A percentile compares a stretch with the other conserved stretches of the same genome.
phyloP scores from a whole-genome alignment of 2,329 filamentous ascomycete genomes.

The Diaporthe eres region DNA sequence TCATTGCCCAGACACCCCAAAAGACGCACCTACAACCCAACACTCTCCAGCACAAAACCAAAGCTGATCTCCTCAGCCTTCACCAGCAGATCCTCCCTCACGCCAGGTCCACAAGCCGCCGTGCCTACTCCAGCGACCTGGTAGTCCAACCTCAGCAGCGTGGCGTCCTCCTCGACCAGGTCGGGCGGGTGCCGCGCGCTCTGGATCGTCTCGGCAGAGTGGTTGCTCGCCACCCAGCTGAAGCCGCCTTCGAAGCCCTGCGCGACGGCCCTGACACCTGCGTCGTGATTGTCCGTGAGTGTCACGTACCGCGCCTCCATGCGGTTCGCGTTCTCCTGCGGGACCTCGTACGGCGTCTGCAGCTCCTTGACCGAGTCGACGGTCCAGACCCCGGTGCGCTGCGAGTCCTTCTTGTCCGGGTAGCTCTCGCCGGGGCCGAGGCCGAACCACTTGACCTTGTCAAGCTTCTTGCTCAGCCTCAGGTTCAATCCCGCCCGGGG shows the following conservation, averaged over 20 bases:
- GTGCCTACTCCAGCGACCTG: conserved; percentile 65
- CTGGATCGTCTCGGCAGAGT: conserved; percentile 66
- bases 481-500: conserved; percentile 75
- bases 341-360: conserved; percentile 73
- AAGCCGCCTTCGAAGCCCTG: conserved; percentile 53
- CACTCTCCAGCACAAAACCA: conserved; percentile 56
- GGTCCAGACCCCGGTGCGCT: conserved; percentile 65
- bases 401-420: conserved; percentile 71
- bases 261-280: conserved; percentile 49
- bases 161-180: conserved; percentile 64
- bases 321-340: conserved; percentile 77
- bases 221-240: conserved; percentile 70
- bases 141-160: conserved; percentile 59
- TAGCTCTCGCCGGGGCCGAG: conserved; percentile 76
- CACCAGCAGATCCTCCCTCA: conserved; percentile 60
- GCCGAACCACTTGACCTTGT: conserved; percentile 71
- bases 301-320: conserved; percentile 71
- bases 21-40: conserved; percentile 38
- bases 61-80: conserved; percentile 58
- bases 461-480: conserved; percentile 61
- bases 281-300: conserved; percentile 46
- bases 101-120: conserved; percentile 63
- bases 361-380: conserved; percentile 61
- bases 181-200: conserved; percentile 75
- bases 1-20: not conserved